Conservation (phyloP, 1,284 basidiomycete species). For the Ustilago vetiveriae region DNA sequence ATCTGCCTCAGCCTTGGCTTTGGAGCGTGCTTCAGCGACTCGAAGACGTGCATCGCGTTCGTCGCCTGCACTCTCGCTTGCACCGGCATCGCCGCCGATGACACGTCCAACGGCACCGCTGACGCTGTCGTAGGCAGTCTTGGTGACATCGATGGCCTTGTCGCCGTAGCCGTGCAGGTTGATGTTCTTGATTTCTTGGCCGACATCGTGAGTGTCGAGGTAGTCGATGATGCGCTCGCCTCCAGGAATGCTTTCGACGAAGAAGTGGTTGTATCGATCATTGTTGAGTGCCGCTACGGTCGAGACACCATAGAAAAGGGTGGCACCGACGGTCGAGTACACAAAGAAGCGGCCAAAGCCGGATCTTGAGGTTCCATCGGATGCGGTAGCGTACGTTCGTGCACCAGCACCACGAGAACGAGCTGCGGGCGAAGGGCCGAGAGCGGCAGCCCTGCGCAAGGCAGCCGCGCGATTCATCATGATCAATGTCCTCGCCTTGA, state of each 20-base stretch:
- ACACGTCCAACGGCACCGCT: conserved; percentile 56
- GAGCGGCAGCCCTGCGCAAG: conserved; percentile 32
- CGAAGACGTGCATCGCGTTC: conserved; percentile 45
- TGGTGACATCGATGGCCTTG: conserved; percentile 71
- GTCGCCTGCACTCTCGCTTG: conserved; percentile 35
- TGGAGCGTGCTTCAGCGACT: conserved; percentile 47
- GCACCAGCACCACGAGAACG: conserved; percentile 20
- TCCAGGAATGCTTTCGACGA: conserved; percentile 78
- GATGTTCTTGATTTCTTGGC: conserved; percentile 46
- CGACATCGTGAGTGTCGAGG: conserved; percentile 57
- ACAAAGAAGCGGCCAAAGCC: conserved; percentile 47
- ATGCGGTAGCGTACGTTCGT: conserved; percentile 37
- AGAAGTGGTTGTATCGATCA: conserved; percentile 74
- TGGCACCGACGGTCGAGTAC: conserved; percentile 46
- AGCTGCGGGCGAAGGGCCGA: conserved; percentile 23
- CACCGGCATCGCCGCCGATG: conserved; percentile 50
- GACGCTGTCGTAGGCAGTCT: conserved; percentile 67
- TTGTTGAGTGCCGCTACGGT: conserved; percentile 58
- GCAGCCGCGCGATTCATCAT: conserved; percentile 52
- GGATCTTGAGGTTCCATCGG: conserved; percentile 28
- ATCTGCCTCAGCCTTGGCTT: conserved; percentile 39
- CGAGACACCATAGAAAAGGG: conserved; percentile 63
- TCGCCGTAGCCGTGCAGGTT: conserved; percentile 70
- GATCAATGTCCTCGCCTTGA: conserved; percentile 4
- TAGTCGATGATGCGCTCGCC: conserved; percentile 74